Evolutionary conservation across 257 asterid species (phyloP), one percentile per base, ranked within the genome.

Genomic region (Voacanga thouarsii): DNA sequence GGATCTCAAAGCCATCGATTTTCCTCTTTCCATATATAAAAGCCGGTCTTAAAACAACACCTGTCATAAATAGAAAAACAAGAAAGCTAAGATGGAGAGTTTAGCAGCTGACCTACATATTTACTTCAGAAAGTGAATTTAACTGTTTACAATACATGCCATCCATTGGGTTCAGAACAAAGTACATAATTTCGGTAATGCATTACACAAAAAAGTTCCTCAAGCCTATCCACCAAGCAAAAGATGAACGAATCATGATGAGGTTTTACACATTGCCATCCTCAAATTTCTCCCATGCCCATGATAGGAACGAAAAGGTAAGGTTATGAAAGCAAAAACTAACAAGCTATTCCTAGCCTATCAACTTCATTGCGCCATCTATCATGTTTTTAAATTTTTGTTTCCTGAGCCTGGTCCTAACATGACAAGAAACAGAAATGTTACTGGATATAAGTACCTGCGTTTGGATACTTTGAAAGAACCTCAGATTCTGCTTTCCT

Each of bases 401-500:
- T 5, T 23, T 39, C 64, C n/a, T 0, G 15, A 64, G 39, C 39
- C 64, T 50, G 30, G 18, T 3, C 28, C 65, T 18, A 49, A 56
- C n/a, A 26, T 12, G 63, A 30, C 9, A 16, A 18, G 47, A 78
- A 64, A 49, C 45, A 14, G 57, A 8, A 41, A 65, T 53, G 60
- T 59, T 64, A 65, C 51, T 30, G 39, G 55, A 11, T 56, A 75
- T 19, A 53, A 60, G 78, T 83, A 96, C 99, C 99, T 81, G 97
- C 88, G 77, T 44, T 79, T 28, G 98, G 97, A 88, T 82, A 96
- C 85, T 93, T 96, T 71, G 96, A 89, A 43, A 91, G 91, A 89
- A 96, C 94, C 89, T 93, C 97, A 24, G 97, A 90, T 87, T 93
- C 99, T 70, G 99, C 99, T 88, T 91, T 96, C 85, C 98, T 92